Evolutionary conservation across 106 monocot genomes (phyloP), one percentile per base, ranked within the genome.

Genomic region (Allium cepa): DNA sequence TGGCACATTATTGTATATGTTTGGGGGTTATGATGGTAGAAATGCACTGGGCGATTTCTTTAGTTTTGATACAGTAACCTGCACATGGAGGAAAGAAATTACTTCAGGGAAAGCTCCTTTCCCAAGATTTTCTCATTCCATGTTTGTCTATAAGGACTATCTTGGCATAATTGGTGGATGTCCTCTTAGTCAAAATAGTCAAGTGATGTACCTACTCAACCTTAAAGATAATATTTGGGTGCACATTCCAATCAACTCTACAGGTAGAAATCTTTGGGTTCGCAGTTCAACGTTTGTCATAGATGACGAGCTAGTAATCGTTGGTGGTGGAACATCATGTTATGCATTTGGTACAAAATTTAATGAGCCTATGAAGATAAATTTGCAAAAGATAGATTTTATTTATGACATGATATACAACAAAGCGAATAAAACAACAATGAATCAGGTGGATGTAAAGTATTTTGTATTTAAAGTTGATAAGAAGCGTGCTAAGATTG

Each of bases 281-380:
- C 92, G 92, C 10, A 81, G 89, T 62, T 92, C 88, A 64, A 68
- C 78, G 8, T 64, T 49, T 73, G 74, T 97, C 47, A 70, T 92
- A 71, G 72, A 66, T 72, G 86, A 97, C 75, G 73, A 81, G 57
- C 84, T 97, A 66, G 49, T 97, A 68, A 72, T 92, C 74, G 45
- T 97, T 70, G 88, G 96, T 67, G 96, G 96, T 73, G 96, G 96
- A 49, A 88, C 83, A 57, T 88, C 96, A 68, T 97, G 96, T 73
- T 97, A 92, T 89, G 96, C 97, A 73, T 97, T 97, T 83, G 97
- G 97, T 3, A 79, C 92, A 71, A 92, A 87, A 56, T 97, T 97
- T 78, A 87, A 79, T 69, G 70, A 62, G 15, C 89, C 89, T 65
- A 80, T 82, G 76, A 92, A 82, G 79, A 76, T 97, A 74, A 72